Conservation (phyloP, 164 flowering plant genomes). For the Kingdonia uniflora region DNA sequence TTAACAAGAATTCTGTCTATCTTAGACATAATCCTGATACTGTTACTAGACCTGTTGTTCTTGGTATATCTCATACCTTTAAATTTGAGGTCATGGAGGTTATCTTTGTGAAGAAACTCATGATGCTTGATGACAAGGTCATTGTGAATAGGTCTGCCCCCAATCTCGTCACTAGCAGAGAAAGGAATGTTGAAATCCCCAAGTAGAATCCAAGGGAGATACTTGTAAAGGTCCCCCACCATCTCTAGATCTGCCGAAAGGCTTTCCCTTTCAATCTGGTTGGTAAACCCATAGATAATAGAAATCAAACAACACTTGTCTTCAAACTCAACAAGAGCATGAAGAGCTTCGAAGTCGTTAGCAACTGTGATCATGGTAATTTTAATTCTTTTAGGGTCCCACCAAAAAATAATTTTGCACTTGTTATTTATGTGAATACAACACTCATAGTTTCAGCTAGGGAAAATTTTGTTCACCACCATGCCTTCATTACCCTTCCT, state of each 20-base stretch:
- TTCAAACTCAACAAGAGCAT: background rate
- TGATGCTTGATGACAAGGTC: background rate
- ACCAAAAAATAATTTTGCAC: background rate
- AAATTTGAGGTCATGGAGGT: background rate
- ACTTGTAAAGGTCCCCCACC: background rate
- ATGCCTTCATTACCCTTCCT: background rate
- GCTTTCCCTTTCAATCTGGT: background rate
- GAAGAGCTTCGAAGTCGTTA: background rate
- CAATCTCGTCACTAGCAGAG: background rate
- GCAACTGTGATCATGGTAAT: background rate
- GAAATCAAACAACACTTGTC: background rate
- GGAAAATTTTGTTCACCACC: background rate
- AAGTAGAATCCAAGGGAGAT: background rate
- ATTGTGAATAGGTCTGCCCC: background rate
- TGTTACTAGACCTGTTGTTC: background rate
- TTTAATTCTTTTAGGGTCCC: background rate
- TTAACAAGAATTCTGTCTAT: background rate
- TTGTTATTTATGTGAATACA: background rate
- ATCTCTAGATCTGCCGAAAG: background rate
- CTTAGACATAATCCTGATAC: background rate
- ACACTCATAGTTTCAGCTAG: background rate
- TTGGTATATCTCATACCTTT: background rate
- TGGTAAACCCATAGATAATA: background rate
- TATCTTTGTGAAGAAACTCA: background rate
- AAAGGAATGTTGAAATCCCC: background rate